A percentile compares a stretch with the other conserved stretches of the same genome.
phyloP scores from a whole-genome alignment of 345 rosid species.

The Moricandia moricandioides region DNA sequence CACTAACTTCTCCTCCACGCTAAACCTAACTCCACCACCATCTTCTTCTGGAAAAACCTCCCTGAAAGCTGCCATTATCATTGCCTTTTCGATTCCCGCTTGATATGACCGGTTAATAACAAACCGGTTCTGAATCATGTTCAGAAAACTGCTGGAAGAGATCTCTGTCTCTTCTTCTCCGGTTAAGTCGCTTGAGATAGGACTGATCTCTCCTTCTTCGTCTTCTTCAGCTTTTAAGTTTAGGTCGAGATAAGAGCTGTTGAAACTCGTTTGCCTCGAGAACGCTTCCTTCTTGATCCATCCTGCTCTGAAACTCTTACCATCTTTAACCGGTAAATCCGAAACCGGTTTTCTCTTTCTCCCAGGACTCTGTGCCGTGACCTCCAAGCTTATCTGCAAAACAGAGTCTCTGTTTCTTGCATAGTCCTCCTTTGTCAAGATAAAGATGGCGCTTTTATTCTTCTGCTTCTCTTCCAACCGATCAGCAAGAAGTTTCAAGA shows the following conservation, averaged over 20 bases:
- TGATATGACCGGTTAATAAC: slow-evolving; percentile 40
- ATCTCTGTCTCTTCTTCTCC: slow-evolving; percentile 47
- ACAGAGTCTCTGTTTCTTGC: slow-evolving; percentile 41
- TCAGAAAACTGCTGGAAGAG: slow-evolving; percentile 42
- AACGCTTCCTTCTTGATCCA: slow-evolving; percentile 37
- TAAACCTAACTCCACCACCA: slow-evolving; percentile 46
- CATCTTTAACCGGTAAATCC: slow-evolving; percentile 36
- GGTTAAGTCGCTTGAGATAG: slow-evolving; percentile 67
- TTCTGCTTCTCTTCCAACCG: slow-evolving; percentile 35
- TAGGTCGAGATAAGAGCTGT: slow-evolving; percentile 55
- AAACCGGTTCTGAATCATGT: slow-evolving; percentile 53
- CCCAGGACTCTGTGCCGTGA: slow-evolving; percentile 32
- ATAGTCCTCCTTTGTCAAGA: slow-evolving; percentile 49
- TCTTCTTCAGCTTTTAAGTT: slow-evolving; percentile 61
- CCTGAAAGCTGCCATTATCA: slow-evolving; percentile 44
- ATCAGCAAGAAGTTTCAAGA: slow-evolving; percentile 54
- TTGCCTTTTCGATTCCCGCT: slow-evolving; percentile 38
- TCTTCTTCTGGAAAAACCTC: slow-evolving; percentile 38
- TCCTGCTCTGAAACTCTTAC: slow-evolving; percentile 37
- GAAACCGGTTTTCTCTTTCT: slow-evolving; percentile 61
- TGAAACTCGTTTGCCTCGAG: slow-evolving; percentile 60
- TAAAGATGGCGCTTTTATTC: slow-evolving; percentile 35
- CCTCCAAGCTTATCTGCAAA: slow-evolving; percentile 52
- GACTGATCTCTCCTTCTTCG: slow-evolving; percentile 56
- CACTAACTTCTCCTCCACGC: slow-evolving; percentile 60